Evolutionary conservation across 1,284 basidiomycete genomes (phyloP), one percentile per base, ranked within the genome.

Genomic region (Apiotrichum laibachii): DNA sequence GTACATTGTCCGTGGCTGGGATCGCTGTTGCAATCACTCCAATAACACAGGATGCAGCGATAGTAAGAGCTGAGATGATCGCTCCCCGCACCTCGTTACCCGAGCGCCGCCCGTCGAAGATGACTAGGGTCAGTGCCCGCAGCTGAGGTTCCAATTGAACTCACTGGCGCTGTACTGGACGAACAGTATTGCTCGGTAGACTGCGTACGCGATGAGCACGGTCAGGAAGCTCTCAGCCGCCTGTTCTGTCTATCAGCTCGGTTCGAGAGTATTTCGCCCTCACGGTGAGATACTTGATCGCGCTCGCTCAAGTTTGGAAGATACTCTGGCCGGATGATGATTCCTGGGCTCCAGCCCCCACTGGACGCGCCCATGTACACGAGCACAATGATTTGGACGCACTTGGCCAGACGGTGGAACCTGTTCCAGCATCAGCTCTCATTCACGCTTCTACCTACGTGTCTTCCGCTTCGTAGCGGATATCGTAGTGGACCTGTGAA

Each of bases 331-430:
- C n/a, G 18, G 19, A 51, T 33, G 22, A 52, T 39, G 10, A 22
- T 44, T 0, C 40, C 31, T 1, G 56, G 37, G 44, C 46, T 48
- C 71, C 72, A 74, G 34, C 68, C 65, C 7, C 67, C 70, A 44
- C 62, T 62, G 0, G 66, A 63, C 5, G 71, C 67, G n/a, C 70
- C 71, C 39, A 72, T 67, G 50, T 67, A 72, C 3, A 72, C 62
- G 50, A 72, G 68, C 6, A 69, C 31, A 5, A 60, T 57, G 31
- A 72, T 64, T 59, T 74, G 71, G 1, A 67, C 33, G 2, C 56
- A 52, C 53, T 74, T 74, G 22, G 53, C 35, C 18, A 66, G 21
- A 2, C 70, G 63, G 58, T 74, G 71, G n/a, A 59, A 64, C n/a
- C n/a, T n/a, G n/a, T n/a, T n/a, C n/a, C n/a, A n/a, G n/a, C n/a